Evolutionary conservation across 2,329 filamentous ascomycete genomes (phyloP).

Genomic region (Lasiodiplodia theobromae): DNA sequence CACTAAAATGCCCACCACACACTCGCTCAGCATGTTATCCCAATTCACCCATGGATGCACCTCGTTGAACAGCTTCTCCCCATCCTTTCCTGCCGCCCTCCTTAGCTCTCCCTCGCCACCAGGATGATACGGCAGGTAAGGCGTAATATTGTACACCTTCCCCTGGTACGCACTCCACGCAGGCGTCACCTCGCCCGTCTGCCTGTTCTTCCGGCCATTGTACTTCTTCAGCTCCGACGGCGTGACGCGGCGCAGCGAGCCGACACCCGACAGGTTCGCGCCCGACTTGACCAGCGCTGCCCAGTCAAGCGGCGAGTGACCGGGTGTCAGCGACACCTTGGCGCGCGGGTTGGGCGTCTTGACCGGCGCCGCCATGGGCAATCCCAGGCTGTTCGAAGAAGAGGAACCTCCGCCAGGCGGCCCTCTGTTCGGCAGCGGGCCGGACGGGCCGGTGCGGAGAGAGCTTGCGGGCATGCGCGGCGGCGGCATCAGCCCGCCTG

Average conservation of each 20-base stretch:
- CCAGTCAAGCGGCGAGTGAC: constrained; percentile 96
- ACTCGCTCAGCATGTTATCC: constrained; percentile 70
- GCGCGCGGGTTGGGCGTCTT: constrained; percentile 54
- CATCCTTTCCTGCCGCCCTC: constrained; percentile 78
- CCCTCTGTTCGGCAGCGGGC: constrained; percentile 57
- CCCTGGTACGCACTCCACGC: constrained; percentile 92
- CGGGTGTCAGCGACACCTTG: constrained; percentile 84
- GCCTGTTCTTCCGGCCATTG: constrained; percentile 82
- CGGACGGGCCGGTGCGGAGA: constrained; percentile 53
- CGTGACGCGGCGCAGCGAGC: constrained; percentile 73
- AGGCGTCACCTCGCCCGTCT: constrained; percentile 47
- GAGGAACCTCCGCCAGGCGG: constrained; percentile 47
- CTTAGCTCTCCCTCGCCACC: constrained; percentile 82
- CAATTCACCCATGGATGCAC: constrained; percentile 73
- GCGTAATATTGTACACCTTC: constrained; percentile 91
- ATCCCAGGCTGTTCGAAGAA: constrained; percentile 49
- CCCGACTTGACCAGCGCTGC: constrained; percentile 81
- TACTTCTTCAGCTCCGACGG: constrained; percentile 79
- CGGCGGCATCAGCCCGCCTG: constrained; percentile 40
- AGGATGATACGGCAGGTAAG: constrained; percentile 89
- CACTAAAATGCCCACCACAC: constrained; percentile 68
- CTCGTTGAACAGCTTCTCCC: constrained; percentile 67
- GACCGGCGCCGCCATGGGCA: constrained; percentile 37
- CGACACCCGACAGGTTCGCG: constrained; percentile 55
- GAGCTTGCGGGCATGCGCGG: constrained; percentile 42